A percentile compares a stretch with the other conserved stretches of the same genome.
These are phyloP conservation scores for Colletotrichum melonis DNA, from an alignment of 2,329 filamentous ascomycete species.

Conservation along the genomic window DNA sequence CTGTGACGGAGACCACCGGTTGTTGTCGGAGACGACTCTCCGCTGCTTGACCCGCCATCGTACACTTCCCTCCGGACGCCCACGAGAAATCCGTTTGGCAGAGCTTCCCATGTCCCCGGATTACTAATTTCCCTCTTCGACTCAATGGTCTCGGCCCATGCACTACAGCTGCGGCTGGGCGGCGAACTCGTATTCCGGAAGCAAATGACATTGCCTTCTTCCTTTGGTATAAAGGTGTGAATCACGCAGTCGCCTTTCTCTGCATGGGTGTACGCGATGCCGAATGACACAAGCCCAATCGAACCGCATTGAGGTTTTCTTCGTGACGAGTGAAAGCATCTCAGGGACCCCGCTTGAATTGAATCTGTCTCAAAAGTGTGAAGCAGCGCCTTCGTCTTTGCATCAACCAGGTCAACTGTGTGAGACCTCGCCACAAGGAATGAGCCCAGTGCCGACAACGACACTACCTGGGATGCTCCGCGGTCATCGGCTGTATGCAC, in stretches of 20 bases:
- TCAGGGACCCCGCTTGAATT: slow-evolving; percentile 69
- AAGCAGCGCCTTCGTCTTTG: slow-evolving; percentile 59
- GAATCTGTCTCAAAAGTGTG: slow-evolving; percentile 70
- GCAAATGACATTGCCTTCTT: slow-evolving; percentile 67
- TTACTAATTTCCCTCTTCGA: slow-evolving; percentile 65
- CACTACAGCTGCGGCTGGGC: slow-evolving; percentile 56
- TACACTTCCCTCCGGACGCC: slow-evolving; percentile 66
- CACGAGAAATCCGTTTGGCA: slow-evolving; percentile 70
- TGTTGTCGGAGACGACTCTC: slow-evolving; percentile 36
- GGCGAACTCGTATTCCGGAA: slow-evolving; percentile 59
- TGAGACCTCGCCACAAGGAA: slow-evolving; percentile 70
- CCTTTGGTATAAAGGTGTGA: slow-evolving; percentile 69
- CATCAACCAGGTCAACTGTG: slow-evolving; percentile 68
- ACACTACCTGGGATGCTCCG: slow-evolving; percentile 68
- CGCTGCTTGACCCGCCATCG: slow-evolving; percentile 38
- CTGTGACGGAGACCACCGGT: slow-evolving; percentile 44
- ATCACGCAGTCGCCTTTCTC: slow-evolving; percentile 72
- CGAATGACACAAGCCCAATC: slow-evolving; percentile 70
- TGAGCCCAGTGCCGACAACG: slow-evolving; percentile 66
- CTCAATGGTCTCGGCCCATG: slow-evolving; percentile 64
- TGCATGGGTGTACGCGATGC: slow-evolving; percentile 70
- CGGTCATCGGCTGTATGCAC: slow-evolving; percentile 50
- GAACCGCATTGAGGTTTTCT: slow-evolving; percentile 65
- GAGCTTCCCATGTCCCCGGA: slow-evolving; percentile 73
- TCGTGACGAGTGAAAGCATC: slow-evolving; percentile 66